Conservation (phyloP, 2,329 filamentous ascomycete species). For the Thielaviopsis cerberus region DNA sequence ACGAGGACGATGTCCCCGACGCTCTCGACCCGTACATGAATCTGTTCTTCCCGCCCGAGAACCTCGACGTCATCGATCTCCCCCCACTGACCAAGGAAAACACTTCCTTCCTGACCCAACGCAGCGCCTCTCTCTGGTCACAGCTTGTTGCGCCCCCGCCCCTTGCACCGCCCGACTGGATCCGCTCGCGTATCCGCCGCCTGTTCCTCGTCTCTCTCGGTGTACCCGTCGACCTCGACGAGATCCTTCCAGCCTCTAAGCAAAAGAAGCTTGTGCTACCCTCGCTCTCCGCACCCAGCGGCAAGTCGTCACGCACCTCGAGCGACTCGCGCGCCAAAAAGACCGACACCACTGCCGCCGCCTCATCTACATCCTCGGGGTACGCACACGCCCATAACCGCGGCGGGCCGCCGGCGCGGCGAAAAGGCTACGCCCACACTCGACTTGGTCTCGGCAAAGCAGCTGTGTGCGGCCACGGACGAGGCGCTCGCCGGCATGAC, state of each 20-base stretch:
- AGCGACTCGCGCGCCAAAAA: conserved; percentile 34
- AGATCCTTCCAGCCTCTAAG: conserved; percentile 90
- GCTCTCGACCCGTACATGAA: conserved; percentile 49
- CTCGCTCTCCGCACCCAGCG: conserved; percentile 52
- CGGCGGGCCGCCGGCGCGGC: conserved; percentile 30
- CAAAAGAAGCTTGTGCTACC: conserved; percentile 94
- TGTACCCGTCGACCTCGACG: conserved; percentile 88
- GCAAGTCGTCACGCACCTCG: conserved; percentile 36
- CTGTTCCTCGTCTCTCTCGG: conserved; percentile 91
- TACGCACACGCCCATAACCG: conserved; percentile 8
- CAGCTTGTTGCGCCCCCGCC: conserved; percentile 90
- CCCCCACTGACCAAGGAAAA: conserved; percentile 34
- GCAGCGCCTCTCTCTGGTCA: conserved; percentile 83
- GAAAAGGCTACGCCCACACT: conserved; percentile 54
- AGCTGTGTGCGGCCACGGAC: conserved; percentile 68
- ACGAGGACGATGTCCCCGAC: conserved; percentile 39
- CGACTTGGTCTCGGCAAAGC: conserved; percentile 58
- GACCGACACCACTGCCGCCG: conserved; percentile 17
- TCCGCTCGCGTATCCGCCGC: conserved; percentile 80
- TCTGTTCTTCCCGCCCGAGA: conserved; percentile 42
- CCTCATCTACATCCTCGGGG: not conserved
- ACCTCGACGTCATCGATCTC: conserved; percentile 31
- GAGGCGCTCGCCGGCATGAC: conserved; percentile 67
- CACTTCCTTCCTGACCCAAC: conserved; percentile 62
- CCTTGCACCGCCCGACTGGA: conserved; percentile 92